Conservation (phyloP, 345 rosid species). For the Lenwebbia sp. region DNA sequence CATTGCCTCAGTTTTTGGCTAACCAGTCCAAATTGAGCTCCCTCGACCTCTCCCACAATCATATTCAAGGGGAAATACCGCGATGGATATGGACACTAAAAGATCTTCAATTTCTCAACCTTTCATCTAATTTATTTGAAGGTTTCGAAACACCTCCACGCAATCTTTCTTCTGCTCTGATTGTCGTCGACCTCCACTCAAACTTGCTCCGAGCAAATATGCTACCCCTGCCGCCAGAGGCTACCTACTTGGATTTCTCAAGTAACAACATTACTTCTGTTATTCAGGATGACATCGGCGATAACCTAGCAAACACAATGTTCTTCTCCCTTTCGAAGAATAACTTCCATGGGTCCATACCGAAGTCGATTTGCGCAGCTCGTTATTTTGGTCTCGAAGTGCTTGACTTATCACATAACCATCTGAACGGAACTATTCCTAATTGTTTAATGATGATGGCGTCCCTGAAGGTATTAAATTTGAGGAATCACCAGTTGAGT, state of each 20-base stretch:
- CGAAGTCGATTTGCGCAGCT: background rate
- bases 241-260: accelerated
- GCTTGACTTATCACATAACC: background rate
- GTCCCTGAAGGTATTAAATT: background rate
- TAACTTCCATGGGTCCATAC: background rate
- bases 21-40: background rate
- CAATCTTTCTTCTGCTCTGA: background rate
- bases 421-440: background rate
- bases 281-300: accelerated
- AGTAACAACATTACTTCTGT: accelerated
- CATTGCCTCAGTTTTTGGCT: conserved; percentile 19
- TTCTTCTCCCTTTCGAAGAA: background rate
- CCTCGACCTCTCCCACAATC: conserved; percentile 41
- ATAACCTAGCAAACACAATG: accelerated
- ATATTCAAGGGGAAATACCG: conserved; percentile 24
- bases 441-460: background rate
- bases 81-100: conserved; percentile 24
- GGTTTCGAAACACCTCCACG: background rate
- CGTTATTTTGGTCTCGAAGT: background rate
- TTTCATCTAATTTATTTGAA: conserved; percentile 11
- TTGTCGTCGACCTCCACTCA: background rate
- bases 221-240: accelerated
- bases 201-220: background rate
- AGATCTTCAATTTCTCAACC: conserved; percentile 2
- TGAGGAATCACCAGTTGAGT: background rate